Base-by-base conservation (phyloP, 345 rosid species). In the Lumnitzera racemosa region DNA sequence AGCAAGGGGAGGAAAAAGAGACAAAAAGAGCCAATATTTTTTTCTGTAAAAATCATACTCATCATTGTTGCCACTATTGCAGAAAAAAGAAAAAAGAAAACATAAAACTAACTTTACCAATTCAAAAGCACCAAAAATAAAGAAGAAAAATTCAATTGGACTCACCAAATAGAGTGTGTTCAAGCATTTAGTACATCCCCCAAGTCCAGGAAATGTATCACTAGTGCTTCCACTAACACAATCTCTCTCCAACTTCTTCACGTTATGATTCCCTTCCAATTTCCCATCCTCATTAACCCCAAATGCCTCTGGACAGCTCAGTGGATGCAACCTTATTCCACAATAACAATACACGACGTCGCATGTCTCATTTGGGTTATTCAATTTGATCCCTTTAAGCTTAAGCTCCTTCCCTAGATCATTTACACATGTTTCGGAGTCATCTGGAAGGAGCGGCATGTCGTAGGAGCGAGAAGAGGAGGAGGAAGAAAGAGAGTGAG, bases 371-470 rank as follows among this genome's bases (percentile, higher is more conserved):
- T 89, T 89, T 0, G 90, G 94, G 50, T 67, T 70, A 0, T 67
- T 68, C 46, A 92, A 63, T 69, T 77, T 83, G 0, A 92, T 75
- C 46, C 97, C 98, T 73, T 70, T 81, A 65, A 70, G 77, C 17
- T 67, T 83, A 76, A 92, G 49, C 13, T 85, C 85, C 49, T 81
- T 85, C 65, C 84, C 96, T 29, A 91, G 55, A n/a, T 70, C 86
- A 25, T 87, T 94, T 15, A 87, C 89, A 67, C 98, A 92, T 10
- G 96, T 85, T 76, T 92, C 98, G 25, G 98, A 89, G 64, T 92
- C 98, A 31, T 89, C 97, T 0, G 98, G 98, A 24, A 92, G 83
- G 70, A 87, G 50, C 12, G 98, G 98, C 83, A 84, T 64, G 63
- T 92, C 91, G 48, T 86, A 83, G 6, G 43, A 36, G 43, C 11